Base-by-base conservation (phyloP, 306 rosid genomes). In the Cucumis hystrix region DNA sequence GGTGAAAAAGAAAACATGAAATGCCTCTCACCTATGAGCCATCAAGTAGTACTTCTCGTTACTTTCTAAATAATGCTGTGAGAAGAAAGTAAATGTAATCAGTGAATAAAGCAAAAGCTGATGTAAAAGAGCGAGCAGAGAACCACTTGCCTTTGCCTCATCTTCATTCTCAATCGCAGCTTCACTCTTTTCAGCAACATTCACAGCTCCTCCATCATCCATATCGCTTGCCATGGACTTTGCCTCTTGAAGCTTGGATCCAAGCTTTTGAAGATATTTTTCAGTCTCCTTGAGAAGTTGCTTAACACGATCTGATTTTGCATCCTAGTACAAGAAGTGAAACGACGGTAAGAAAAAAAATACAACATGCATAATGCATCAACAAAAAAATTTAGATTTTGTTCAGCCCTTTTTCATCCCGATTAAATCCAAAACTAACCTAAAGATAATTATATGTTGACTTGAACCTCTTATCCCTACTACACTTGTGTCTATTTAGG, bases 221-320 rank as follows among this genome's bases (percentile, higher is more conserved):
- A 80, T 83, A 45, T 86, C 97, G 78, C 88, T 87, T 23, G 97
- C 86, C 37, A 78, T 56, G 78, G 93, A 17, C 84, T 96, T 96
- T 57, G 99, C 99, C 84, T 86, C 89, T 74, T 88, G 93, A 63
- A 96, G 86, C 86, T 82, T 96, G 70, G 99, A 96, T 57, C 98
- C 94, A 73, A 96, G 99, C 90, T 96, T 96, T 79, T 96, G 99
- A 83, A 96, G 99, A 86, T 96, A 96, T 80, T 91, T 92, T 82
- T 96, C 99, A 2, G 99, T 96, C 86, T 91, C 99, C 83, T 92
- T 96, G 80, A 96, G 96, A 61, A 96, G 99, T 83, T 96, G 99
- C 86, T 91, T 96, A 52, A 96, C 99, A 75, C 99, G 97, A 83
- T 96, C 99, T 70, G 99, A 96, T 79, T 96, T 96, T 58, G 97